Evolutionary conservation across 306 rosid genomes (phyloP).

Genomic region (Cucurbita maxima): DNA sequence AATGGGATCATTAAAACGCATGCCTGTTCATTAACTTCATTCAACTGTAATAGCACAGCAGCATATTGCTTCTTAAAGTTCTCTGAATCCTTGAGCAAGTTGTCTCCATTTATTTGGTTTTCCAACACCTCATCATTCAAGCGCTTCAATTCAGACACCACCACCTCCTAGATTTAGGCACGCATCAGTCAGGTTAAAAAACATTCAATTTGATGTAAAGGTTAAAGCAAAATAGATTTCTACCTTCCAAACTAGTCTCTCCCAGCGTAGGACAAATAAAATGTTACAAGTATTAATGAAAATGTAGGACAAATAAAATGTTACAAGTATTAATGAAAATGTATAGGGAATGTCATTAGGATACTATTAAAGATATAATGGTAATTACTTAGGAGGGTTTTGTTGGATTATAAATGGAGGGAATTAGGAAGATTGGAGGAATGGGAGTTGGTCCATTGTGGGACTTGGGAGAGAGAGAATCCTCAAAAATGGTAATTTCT

Average conservation of each 20-base stretch:
- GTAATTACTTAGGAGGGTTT: not conserved
- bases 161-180: conserved; percentile 39
- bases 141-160: conserved; percentile 64
- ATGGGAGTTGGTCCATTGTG: not conserved
- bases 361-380: not conserved
- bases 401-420: not conserved
- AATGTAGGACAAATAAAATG: not conserved
- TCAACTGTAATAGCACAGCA: conserved; percentile 56
- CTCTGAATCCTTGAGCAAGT: conserved; percentile 54
- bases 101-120: conserved; percentile 48
- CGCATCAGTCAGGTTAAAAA: not conserved
- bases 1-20: conserved; percentile 13
- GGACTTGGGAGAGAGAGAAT: not conserved
- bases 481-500: not conserved
- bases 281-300: not conserved
- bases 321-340: not conserved
- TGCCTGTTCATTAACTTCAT: conserved; percentile 79
- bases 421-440: not conserved
- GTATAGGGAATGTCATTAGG: not conserved
- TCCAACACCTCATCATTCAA: conserved; percentile 66
- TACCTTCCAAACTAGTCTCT: not conserved
- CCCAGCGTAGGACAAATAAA: not conserved
- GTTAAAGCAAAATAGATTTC: not conserved
- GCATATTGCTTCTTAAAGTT: conserved; percentile 74
- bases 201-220: not conserved